These are phyloP conservation scores for Tetrahymena borealis DNA, from an alignment of 73 alveolate species.

Conservation along the genomic window DNA sequence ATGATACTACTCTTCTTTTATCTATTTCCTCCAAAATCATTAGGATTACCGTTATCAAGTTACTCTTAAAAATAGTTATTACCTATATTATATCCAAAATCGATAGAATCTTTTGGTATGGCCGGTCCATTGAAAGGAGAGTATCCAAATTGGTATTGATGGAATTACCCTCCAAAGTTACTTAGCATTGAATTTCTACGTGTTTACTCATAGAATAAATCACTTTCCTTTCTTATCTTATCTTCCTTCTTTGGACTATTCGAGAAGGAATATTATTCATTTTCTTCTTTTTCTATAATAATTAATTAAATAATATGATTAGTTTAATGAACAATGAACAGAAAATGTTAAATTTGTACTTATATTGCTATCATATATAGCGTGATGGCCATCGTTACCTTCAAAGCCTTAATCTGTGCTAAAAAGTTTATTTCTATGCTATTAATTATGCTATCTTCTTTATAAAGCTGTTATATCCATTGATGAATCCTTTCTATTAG, in stretches of 20 bases:
- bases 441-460: not conserved
- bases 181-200: not conserved
- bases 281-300: not conserved
- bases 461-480: not conserved
- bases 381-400: not conserved
- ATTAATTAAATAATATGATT: not conserved
- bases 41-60: not conserved
- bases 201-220: not conserved
- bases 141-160: not conserved
- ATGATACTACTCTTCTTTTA: not conserved
- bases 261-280: not conserved
- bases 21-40: not conserved
- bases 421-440: not conserved
- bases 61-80: not conserved
- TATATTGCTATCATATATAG: not conserved
- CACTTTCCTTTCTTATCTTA: not conserved
- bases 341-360: too few relatives aligned
- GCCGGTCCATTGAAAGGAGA: not conserved
- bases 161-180: not conserved
- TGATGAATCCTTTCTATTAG: not conserved
- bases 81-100: not conserved
- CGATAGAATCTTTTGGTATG: not conserved
- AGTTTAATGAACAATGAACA: not conserved
- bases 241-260: not conserved
- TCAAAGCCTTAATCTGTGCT: not conserved